Conservation (phyloP, 208 protist genomes). For the Novymonas esmeraldas region DNA sequence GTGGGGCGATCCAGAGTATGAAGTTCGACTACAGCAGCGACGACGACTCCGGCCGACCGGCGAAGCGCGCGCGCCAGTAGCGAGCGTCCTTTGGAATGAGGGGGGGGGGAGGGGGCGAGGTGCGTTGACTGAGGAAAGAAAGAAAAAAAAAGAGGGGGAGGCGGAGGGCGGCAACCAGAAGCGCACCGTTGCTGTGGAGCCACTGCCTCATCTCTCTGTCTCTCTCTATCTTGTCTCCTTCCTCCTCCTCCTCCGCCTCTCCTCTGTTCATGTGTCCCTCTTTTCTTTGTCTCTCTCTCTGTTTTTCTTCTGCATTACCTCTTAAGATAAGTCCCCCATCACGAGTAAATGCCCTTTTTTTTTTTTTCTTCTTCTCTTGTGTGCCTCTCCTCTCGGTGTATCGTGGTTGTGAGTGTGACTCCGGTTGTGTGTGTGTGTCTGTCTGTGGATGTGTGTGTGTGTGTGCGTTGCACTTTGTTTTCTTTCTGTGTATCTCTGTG, state of each 20-base stretch:
- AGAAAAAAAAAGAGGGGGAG: too few relatives aligned
- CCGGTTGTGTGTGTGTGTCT: neutral
- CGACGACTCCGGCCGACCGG: constrained; percentile 36
- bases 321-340: constrained; percentile 1
- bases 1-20: constrained; percentile 49
- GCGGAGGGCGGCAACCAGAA: too few relatives aligned
- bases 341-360: neutral
- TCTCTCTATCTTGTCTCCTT: constrained; percentile 1
- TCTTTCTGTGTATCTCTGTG: too few relatives aligned
- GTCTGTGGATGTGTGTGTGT: neutral
- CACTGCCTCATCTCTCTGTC: constrained; percentile 1
- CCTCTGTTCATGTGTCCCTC: neutral
- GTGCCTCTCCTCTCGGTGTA: neutral
- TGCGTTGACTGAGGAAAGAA: too few relatives aligned
- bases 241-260: neutral
- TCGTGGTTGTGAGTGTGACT: neutral
- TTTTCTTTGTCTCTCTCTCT: constrained; percentile 1
- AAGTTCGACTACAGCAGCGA: constrained; percentile 72
- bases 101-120: neutral
- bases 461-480: too few relatives aligned
- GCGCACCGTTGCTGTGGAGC: too few relatives aligned
- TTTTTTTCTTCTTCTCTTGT: neutral
- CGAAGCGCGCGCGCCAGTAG: constrained; percentile 37
- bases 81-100: neutral
- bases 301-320: too few relatives aligned